Conservation (phyloP, 768 basidiomycete species). For the Daedaleopsis nitida region DNA sequence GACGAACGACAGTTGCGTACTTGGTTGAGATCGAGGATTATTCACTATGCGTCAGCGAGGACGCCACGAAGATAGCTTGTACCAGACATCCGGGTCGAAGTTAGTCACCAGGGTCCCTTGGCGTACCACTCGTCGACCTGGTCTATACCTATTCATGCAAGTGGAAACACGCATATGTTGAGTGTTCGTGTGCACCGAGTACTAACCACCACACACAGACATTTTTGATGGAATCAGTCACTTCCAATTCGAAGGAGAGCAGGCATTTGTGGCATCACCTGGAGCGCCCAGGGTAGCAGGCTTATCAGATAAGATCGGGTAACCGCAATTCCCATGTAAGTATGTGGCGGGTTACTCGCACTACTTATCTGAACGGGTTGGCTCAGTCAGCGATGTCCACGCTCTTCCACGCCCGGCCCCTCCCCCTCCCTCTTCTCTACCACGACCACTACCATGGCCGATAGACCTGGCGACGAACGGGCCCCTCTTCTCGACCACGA, state of each 20-base stretch:
- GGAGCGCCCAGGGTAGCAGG: background rate
- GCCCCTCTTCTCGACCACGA: constrained; percentile 23
- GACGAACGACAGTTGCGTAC: no score
- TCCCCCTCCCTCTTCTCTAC: background rate
- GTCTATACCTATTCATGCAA: background rate
- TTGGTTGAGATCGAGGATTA: background rate
- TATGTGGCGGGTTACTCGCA: background rate
- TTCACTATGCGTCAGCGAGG: background rate
- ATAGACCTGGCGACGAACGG: constrained; percentile 19
- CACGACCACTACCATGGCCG: background rate
- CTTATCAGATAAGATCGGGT: background rate
- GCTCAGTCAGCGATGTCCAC: constrained; percentile 15
- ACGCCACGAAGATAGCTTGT: background rate
- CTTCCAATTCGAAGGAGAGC: no score
- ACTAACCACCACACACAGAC: no score
- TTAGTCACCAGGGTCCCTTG: background rate
- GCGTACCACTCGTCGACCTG: background rate
- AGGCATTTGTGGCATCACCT: background rate
- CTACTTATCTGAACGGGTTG: background rate
- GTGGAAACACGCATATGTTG: background rate
- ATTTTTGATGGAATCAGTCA: no score
- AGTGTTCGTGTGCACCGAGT: no score
- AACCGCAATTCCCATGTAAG: background rate
- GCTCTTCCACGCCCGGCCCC: background rate
- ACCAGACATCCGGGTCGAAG: background rate